These are phyloP conservation scores for Dictyostelium capitatum DNA, from an alignment of 78 protist species.

Conservation along the genomic window DNA sequence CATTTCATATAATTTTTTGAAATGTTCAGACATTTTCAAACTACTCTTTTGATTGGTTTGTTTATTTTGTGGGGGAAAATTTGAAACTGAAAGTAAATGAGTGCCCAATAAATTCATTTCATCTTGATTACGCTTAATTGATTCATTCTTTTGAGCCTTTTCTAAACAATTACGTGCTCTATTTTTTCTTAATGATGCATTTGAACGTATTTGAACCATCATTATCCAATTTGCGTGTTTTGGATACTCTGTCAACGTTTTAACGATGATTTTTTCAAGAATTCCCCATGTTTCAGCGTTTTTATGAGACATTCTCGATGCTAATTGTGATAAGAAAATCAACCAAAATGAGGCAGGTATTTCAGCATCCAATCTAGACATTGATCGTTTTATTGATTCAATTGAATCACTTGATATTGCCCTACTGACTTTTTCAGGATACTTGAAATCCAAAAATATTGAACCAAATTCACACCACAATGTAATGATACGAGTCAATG, in stretches of 20 bases:
- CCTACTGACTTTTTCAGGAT: background rate
- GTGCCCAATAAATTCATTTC: slow-evolving; percentile 7
- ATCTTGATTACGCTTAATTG: slow-evolving; percentile 11
- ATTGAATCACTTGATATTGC: background rate
- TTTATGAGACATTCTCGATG: slow-evolving; percentile 86
- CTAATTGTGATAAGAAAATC: slow-evolving; percentile 86
- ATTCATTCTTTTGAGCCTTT: background rate
- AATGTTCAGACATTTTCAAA: background rate
- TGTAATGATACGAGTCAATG: slow-evolving; percentile 88
- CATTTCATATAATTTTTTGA: slow-evolving; percentile 11
- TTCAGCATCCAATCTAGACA: background rate
- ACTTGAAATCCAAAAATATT: background rate
- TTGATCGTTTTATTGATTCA: background rate
- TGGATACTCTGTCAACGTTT: slow-evolving; percentile 80
- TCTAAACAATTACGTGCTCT: slow-evolving; percentile 13
- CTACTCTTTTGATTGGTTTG: background rate
- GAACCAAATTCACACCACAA: slow-evolving; percentile 87
- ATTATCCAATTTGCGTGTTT: slow-evolving; percentile 89
- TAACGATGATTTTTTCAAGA: slow-evolving; percentile 42
- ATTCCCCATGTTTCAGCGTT: slow-evolving; percentile 17
- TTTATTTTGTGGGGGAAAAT: background rate
- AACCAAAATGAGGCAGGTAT: slow-evolving; percentile 84
- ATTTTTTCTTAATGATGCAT: background rate
- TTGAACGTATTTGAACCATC: slow-evolving; percentile 21
- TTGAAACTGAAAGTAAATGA: slow-evolving; percentile 1